Evolutionary conservation across 768 basidiomycete genomes (phyloP).

Genomic region (Pulveroboletus sp.): DNA sequence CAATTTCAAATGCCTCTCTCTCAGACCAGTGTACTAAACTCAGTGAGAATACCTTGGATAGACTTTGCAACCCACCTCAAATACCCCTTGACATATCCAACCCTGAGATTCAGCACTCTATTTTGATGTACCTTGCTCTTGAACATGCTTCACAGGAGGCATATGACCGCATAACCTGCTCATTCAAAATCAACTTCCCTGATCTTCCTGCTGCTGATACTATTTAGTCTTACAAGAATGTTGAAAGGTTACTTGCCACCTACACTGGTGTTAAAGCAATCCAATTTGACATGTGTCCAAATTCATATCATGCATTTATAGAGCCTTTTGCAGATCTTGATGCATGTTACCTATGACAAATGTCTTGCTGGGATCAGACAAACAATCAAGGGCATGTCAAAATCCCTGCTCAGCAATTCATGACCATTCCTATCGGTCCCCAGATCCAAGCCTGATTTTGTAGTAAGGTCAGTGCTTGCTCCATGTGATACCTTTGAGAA

Average conservation of each 20-base stretch:
- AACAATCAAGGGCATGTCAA: neutral
- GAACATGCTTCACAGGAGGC: neutral
- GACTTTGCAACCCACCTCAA: too few relatives aligned
- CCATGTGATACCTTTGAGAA: neutral
- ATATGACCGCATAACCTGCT: neutral
- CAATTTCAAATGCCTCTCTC: too few relatives aligned
- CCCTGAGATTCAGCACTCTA: neutral
- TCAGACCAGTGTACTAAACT: too few relatives aligned
- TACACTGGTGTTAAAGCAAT: neutral
- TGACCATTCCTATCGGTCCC: neutral
- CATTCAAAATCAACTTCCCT: neutral
- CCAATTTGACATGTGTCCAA: neutral
- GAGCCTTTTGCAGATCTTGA: neutral
- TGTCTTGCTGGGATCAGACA: neutral
- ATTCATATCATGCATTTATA: neutral
- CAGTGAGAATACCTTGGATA: too few relatives aligned
- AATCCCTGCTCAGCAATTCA: too few relatives aligned
- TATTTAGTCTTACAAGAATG: neutral
- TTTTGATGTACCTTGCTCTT: neutral
- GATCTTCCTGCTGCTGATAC: too few relatives aligned
- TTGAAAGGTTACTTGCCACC: neutral
- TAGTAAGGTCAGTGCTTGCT: neutral
- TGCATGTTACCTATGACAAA: neutral
- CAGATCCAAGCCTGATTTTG: neutral
- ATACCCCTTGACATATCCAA: too few relatives aligned